Conservation (phyloP, 495 filamentous ascomycete genomes). For the Penicillium bialowiezense region DNA sequence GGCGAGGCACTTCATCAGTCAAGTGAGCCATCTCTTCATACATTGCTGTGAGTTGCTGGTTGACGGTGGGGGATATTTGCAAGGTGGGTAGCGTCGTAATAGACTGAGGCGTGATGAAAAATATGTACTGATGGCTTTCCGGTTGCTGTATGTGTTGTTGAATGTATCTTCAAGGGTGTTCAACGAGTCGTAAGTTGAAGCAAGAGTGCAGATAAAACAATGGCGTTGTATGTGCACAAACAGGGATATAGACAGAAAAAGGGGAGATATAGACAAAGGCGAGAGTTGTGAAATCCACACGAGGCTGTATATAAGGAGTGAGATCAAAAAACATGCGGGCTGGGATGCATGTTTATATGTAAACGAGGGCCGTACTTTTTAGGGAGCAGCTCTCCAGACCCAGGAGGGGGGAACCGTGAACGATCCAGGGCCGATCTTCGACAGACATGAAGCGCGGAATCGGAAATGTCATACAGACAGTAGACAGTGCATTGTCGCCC, state of each 20-base stretch:
- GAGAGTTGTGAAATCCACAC: constrained; percentile 20
- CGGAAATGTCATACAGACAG: constrained; percentile 36
- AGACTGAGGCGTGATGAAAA: not conserved
- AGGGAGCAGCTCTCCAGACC: constrained; percentile 5
- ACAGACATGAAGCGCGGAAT: constrained; percentile 22
- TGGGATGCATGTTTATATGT: constrained; percentile 32
- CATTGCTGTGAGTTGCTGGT: constrained; percentile 22
- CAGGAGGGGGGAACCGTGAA: constrained; percentile 23
- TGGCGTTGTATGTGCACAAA: constrained; percentile 21
- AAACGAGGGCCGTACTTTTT: constrained; percentile 12
- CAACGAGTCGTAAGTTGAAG: not conserved
- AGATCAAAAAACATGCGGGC: constrained; percentile 20
- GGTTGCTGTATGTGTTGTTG: not conserved
- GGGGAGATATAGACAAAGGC: constrained; percentile 21
- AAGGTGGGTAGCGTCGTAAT: constrained; percentile 11
- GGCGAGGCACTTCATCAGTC: constrained; percentile 31
- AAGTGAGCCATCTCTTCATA: constrained; percentile 35
- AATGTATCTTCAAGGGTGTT: constrained; percentile 9
- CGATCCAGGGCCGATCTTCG: constrained; percentile 25
- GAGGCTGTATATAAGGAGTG: constrained; percentile 22
- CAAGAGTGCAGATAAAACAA: constrained; percentile 9
- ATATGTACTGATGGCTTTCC: constrained; percentile 20
- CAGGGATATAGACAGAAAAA: constrained; percentile 13
- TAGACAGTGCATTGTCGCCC: constrained; percentile 20
- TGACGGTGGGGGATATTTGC: constrained; percentile 19